Base-by-base conservation (phyloP, 495 filamentous ascomycete species). In the Xeromyces bisporus region DNA sequence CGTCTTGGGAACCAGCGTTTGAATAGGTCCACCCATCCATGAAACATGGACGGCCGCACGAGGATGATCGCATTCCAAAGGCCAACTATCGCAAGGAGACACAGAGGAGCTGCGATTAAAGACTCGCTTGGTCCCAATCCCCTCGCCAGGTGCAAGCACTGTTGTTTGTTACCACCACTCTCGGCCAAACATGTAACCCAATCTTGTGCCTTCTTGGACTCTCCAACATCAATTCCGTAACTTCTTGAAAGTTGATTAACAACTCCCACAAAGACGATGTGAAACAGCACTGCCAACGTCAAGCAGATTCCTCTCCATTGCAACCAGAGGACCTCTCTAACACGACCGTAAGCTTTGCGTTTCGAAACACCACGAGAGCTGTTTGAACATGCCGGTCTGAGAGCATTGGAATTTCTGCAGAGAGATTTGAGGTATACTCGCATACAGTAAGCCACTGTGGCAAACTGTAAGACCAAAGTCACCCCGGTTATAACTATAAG, bases 251-350 rank as follows among this genome's bases (percentile, higher is more conserved):
- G 50, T 2, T 71, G 70, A 18, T 64, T 47, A 34, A 93, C 67
- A 12, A 91, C 67, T 6, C 84, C 74, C 47, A 96, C 87, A 62
- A 91, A 86, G 39, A 96, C 71, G 27, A 93, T 80, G 49, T 94
- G 84, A 26, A 69, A 67, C 33, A 94, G 63, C 37, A 96, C 91
- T 42, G 93, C 72, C 18, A 86, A 57, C 13, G 93, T 83, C 25
- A 94, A 74, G 15, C 70, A 68, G 27, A 92, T 82, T 28, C 84
- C 84, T 37, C 91, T 67, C 89, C 89, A 97, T 53, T 97, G 89
- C 2, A 97, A 65, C 46, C 76, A 72, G n/a, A 96, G 64, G 26
- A 96, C 84, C 35, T 83, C 73, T 29, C 71, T 68, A 20, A 96
- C 69, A 28, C 91, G 74, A 34, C 77, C 72, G 41, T 91, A 93